A percentile compares a stretch with the other conserved stretches of the same genome.
These are phyloP conservation scores for Mycena amicta DNA, from an alignment of 768 basidiomycete genomes.

Conservation along the genomic window DNA sequence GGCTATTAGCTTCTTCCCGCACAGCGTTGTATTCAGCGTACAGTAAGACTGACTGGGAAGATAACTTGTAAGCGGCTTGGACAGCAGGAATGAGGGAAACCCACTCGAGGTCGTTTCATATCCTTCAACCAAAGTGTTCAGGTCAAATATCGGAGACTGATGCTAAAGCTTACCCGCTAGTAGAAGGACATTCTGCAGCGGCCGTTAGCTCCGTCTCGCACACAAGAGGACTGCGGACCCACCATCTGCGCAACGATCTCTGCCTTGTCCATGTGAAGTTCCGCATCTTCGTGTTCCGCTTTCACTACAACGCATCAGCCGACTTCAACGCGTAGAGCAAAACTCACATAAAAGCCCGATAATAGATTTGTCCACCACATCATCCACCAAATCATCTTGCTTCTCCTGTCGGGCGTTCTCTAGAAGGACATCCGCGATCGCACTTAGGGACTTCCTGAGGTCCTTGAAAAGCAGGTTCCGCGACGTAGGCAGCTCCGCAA, in stretches of 20 bases:
- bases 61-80: not conserved
- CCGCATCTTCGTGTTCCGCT: constrained; percentile 18
- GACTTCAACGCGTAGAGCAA: not conserved
- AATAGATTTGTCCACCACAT: constrained; percentile 12
- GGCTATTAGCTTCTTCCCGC: not conserved
- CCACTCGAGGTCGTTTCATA: constrained; percentile 45
- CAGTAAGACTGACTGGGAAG: constrained; percentile 30
- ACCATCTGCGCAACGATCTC: constrained; percentile 35
- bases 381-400: constrained; percentile 3
- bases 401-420: constrained; percentile 15
- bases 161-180: constrained; percentile 17
- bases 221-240: not conserved
- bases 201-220: not conserved
- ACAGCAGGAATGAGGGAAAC: constrained; percentile 2
- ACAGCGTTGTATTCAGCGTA: not conserved
- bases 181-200: constrained; percentile 39
- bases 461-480: constrained; percentile 6
- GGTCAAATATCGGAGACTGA: not conserved
- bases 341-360: constrained; percentile 16
- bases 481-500: constrained; percentile 14
- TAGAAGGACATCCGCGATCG: constrained; percentile 18
- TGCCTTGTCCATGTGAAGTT: constrained; percentile 25
- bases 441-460: constrained; percentile 7
- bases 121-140: constrained; percentile 30
- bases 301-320: constrained; percentile 15